Evolutionary conservation across 257 asterid genomes (phyloP), one percentile per base, ranked within the genome.

Genomic region (Rhazya stricta): DNA sequence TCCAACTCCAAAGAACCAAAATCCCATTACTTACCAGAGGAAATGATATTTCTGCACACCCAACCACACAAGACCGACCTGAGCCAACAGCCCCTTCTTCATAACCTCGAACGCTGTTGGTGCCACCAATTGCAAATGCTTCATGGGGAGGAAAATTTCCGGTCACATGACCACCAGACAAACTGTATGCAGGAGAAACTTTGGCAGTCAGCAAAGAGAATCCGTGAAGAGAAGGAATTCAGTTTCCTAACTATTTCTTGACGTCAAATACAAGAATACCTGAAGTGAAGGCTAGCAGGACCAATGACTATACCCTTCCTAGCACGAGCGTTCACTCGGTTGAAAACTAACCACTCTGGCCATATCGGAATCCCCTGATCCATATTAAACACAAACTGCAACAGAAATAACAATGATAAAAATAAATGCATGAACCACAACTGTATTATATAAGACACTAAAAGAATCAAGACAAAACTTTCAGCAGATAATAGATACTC

Each of bases 21-120:
- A 29, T 67, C 51, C 77, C 75, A 73, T 72, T 71, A 78, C 97
- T 78, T 84, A 94, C 99, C 95, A 92, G 43, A 0, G 98, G 99
- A 76, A 91, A 90, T 46, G 97, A 94, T 67, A 94, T 81, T 87
- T 92, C 99, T 85, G 96, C 97, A 80, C 97, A 85, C 72, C 92
- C 96, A 65, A 91, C 92, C 50, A 77, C 88, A 84, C 86, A 94
- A 19, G 97, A 92, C 30, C 96, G 94, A 50, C 98, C 97, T 39
- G 99, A 91, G 77, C 96, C 98, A 79, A 94, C 97, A 9, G 91
- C 89, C 32, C 98, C 99, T 88, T 94, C 99, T 84, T 94, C 99
- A 76, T 94, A 94, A 72, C 99, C 98, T 76, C 99, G 86, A 65
- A 94, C 99, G 54, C 98, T 89, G 76, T 94, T 92, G 70, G 97